A percentile compares a stretch with the other conserved stretches of the same genome.
Conservation (phyloP, 495 filamentous ascomycete species). For the Penicillium coffeae region DNA sequence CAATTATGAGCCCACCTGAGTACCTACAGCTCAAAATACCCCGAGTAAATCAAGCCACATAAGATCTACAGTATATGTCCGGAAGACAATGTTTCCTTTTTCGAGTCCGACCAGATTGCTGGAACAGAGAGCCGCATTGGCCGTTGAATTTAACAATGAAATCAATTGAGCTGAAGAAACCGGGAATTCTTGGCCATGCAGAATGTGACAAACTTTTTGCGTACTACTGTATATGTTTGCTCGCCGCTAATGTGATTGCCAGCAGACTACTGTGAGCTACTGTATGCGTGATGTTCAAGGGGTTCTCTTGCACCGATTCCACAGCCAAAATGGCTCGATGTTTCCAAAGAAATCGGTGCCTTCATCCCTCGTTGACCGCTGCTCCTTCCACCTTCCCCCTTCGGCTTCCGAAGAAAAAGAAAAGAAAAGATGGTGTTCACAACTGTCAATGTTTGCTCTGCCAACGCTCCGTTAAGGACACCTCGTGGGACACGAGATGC, state of each 20-base stretch:
- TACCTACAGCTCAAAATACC: no score
- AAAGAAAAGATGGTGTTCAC: constrained; percentile 20
- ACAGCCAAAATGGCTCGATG: constrained; percentile 34
- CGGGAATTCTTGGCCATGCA: no score
- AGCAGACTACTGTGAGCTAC: no score
- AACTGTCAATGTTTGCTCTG: constrained; percentile 48
- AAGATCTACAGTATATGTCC: neutral
- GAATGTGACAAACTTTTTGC: no score
- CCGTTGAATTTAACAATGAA: constrained; percentile 1
- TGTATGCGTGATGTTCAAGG: constrained; percentile 56
- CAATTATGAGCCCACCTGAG: no score
- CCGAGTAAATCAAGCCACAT: neutral
- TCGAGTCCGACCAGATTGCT: neutral
- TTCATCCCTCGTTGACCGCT: constrained; percentile 54
- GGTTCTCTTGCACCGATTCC: constrained; percentile 71
- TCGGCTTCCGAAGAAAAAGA: constrained; percentile 11
- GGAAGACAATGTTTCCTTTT: no score
- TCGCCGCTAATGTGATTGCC: neutral
- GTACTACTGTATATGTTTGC: constrained; percentile 13
- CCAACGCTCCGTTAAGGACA: constrained; percentile 75
- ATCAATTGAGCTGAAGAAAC: neutral
- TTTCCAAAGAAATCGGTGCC: constrained; percentile 54
- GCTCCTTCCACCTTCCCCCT: neutral
- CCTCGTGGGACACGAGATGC: constrained; percentile 49
- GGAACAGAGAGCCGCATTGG: neutral